A percentile compares a stretch with the other conserved stretches of the same genome.
Conservation (phyloP, 2,329 filamentous ascomycete genomes). For the Aspergillus quadricinctus region DNA sequence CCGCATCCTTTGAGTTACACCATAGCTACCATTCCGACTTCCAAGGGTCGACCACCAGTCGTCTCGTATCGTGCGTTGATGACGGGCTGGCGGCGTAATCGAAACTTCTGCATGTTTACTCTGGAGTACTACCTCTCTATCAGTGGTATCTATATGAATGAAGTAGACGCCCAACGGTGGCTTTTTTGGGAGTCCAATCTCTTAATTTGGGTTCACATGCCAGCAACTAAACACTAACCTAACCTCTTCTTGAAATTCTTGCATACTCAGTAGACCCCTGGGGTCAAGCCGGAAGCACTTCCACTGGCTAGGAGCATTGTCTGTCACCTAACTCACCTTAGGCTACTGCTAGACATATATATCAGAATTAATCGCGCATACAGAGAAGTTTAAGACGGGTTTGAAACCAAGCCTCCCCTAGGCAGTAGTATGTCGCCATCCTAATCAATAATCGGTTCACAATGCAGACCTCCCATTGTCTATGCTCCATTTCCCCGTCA, state of each 20-base stretch:
- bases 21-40: background rate
- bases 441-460: constrained; percentile 13
- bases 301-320: background rate
- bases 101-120: background rate
- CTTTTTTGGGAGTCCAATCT: background rate
- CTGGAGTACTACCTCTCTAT: background rate
- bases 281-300: background rate
- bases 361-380: background rate
- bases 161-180: background rate
- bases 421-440: background rate
- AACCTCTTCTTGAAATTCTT: background rate
- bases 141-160: background rate
- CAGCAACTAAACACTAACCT: background rate
- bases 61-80: background rate
- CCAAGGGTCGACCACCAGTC: background rate
- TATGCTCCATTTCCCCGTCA: constrained; percentile 28
- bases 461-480: constrained; percentile 26
- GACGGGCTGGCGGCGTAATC: constrained; percentile 1
- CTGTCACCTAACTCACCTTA: background rate
- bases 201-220: background rate
- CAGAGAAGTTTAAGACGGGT: background rate
- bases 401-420: background rate
- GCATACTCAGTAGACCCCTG: background rate
- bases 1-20: background rate
- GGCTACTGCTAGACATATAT: background rate